Conservation (phyloP, 2,329 filamentous ascomycete species). For the Fusarium mundagurra region DNA sequence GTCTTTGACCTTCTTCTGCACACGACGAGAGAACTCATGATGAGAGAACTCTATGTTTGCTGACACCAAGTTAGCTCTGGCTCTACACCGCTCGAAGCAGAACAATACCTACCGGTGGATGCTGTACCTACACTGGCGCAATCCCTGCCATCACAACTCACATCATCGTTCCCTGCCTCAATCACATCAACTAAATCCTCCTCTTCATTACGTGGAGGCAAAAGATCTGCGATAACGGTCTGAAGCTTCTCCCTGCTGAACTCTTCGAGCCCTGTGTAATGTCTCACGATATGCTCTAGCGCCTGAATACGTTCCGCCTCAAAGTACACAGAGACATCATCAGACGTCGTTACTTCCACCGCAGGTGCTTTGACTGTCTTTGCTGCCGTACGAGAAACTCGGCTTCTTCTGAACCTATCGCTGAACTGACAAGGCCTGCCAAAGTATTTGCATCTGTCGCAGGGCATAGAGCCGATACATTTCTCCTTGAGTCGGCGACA, state of each 20-base stretch:
- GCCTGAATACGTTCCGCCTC: conserved; percentile 29
- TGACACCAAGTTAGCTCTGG: not conserved
- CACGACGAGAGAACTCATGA: conserved; percentile 13
- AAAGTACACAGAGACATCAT: conserved; percentile 11
- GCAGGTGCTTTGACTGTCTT: not conserved
- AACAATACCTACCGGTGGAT: not conserved
- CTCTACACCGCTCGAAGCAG: not conserved
- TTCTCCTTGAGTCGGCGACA: conserved; percentile 38
- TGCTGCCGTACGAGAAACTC: not conserved
- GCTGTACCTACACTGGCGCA: not conserved
- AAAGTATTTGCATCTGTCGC: conserved; percentile 32
- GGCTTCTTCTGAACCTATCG: conserved; percentile 20
- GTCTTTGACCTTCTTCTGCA: conserved; percentile 20
- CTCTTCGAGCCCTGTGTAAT: conserved; percentile 28
- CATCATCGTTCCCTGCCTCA: not conserved
- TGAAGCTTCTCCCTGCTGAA: conserved; percentile 17
- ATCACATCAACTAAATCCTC: no score
- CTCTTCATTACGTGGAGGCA: not conserved
- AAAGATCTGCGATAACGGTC: not conserved
- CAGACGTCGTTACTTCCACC: not conserved
- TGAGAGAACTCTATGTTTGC: conserved; percentile 24
- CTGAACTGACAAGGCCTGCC: conserved; percentile 23
- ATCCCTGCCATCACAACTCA: not conserved
- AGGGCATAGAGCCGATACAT: conserved; percentile 27
- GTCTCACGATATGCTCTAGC: conserved; percentile 29